These are phyloP conservation scores for Ceratocystis cacaofunesta DNA, from an alignment of 2,329 filamentous ascomycete species.

Conservation along the genomic window DNA sequence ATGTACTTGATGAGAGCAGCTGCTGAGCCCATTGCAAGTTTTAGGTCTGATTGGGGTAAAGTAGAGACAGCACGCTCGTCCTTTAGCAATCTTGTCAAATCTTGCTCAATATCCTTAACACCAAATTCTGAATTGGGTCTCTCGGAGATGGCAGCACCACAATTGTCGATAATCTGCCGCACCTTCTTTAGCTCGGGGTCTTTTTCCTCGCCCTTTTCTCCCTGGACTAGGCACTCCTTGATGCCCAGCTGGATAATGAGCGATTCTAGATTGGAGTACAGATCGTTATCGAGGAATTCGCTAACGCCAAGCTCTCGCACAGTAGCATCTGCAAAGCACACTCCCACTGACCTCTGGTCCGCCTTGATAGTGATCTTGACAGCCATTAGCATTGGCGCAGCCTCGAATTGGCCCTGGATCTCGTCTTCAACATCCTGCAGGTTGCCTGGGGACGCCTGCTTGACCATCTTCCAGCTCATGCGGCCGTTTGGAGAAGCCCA, in stretches of 20 bases:
- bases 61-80: slow-evolving; percentile 65
- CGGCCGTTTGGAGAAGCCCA: slow-evolving; percentile 62
- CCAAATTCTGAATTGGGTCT: slow-evolving; percentile 63
- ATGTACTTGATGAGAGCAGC: slow-evolving; percentile 91
- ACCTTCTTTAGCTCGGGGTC: slow-evolving; percentile 82
- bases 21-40: slow-evolving; percentile 89
- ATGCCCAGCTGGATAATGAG: slow-evolving; percentile 91
- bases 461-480: slow-evolving; percentile 82
- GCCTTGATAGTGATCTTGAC: slow-evolving; percentile 88
- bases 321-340: slow-evolving; percentile 95
- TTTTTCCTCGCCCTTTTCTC: slow-evolving; percentile 66
- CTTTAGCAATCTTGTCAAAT: slow-evolving; percentile 72
- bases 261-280: slow-evolving; percentile 96
- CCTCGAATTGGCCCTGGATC: slow-evolving; percentile 69
- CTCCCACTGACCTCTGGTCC: slow-evolving; percentile 71
- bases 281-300: slow-evolving; percentile 96
- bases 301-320: slow-evolving; percentile 90
- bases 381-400: slow-evolving; percentile 84
- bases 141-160: slow-evolving; percentile 79
- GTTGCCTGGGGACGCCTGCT: slow-evolving; percentile 90
- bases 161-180: slow-evolving; percentile 77
- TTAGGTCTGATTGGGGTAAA: slow-evolving; percentile 80
- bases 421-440: slow-evolving; percentile 95
- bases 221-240: slow-evolving; percentile 78
- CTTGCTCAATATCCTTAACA: slow-evolving; percentile 87